Conservation (phyloP, 176 grass and related monocot genomes). For the Rhynchospora pubera region DNA sequence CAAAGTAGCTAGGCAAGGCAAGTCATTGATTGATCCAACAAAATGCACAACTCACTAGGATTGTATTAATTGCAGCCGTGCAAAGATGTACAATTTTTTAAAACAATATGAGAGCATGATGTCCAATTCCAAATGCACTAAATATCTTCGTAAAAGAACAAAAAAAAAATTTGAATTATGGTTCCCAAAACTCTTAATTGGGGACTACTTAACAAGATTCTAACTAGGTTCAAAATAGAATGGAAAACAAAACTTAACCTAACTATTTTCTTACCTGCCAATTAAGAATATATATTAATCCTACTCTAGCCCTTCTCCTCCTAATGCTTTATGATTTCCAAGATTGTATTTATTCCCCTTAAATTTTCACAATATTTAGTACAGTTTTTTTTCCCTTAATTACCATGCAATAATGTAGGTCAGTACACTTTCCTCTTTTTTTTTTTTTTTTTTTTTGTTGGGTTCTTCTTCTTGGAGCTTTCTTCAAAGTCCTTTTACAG, state of each 20-base stretch:
- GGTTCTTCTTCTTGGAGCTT: background rate
- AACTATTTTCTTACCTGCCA: constrained; percentile 2
- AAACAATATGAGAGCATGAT: background rate
- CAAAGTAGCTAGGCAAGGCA: background rate
- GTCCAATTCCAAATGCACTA: background rate
- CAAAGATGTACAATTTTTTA: background rate
- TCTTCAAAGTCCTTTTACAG: constrained; percentile 45
- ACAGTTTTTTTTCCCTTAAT: background rate
- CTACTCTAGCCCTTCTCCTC: constrained; percentile 4
- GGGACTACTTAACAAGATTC: background rate
- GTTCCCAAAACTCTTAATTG: constrained; percentile 4
- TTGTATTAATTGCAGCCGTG: background rate
- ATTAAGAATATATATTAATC: background rate
- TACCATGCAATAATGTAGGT: constrained; percentile 1
- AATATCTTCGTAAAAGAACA: background rate
- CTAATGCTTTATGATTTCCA: background rate
- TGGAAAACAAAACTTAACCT: constrained; percentile 8
- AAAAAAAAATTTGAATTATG: constrained; percentile 1
- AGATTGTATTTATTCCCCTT: background rate
- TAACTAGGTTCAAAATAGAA: background rate
- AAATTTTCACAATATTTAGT: constrained; percentile 8
- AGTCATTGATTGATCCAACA: constrained; percentile 7
- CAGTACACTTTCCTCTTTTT: background rate
- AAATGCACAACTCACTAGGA: background rate
- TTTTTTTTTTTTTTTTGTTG: background rate